Base-by-base conservation (phyloP, 208 protist genomes). In the Leishmania gerbilli region DNA sequence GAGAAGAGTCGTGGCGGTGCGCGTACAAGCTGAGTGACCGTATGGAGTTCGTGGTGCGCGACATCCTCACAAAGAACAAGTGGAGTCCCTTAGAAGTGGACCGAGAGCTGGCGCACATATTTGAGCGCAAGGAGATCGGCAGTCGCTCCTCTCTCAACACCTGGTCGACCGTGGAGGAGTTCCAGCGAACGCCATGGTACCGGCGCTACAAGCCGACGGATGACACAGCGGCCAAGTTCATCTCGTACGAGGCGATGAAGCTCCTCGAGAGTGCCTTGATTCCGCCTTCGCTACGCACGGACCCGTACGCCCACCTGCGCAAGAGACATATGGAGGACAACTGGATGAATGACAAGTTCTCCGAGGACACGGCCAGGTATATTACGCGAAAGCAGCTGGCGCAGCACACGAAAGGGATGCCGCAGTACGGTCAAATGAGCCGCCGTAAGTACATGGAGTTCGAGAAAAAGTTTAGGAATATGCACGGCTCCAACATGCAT, bases 321-420 rank as follows among this genome's bases (percentile, higher is more conserved):
- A 97, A 96, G 84, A 91, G 93, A 19, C 95, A 97, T 79, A 95
- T 96, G 90, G 92, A 97, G 78, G 93, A 96, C 82, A 96, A 94
- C 83, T 97, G 93, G 92, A 95, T 97, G 91, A 95, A 97, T 79
- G 92, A 97, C 77, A 89, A 88, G 79, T 97, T 95, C 77, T 95
- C 91, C 0, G 95, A 97, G 79, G 90, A 96, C 75, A 83, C 89
- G 6, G 92, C 92, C 62, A 89, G 86, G 84, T 93, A 94, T 79
- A 85, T 97, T 37, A 95, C 83, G 40, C 90, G 93, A 3, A 89
- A 93, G 37, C 79, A 89, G n/a, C 79, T 97, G n/a, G 93, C 90
- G 15, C 89, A 91, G 47, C 89, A 96, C 17, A 97, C 93, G 37
- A 92, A 91, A 78, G 91, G 92, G 19, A 92, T 95, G 87, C 89